phyloP scores from a whole-genome alignment of 495 filamentous ascomycete species.

The Geopyxis carbonaria region DNA sequence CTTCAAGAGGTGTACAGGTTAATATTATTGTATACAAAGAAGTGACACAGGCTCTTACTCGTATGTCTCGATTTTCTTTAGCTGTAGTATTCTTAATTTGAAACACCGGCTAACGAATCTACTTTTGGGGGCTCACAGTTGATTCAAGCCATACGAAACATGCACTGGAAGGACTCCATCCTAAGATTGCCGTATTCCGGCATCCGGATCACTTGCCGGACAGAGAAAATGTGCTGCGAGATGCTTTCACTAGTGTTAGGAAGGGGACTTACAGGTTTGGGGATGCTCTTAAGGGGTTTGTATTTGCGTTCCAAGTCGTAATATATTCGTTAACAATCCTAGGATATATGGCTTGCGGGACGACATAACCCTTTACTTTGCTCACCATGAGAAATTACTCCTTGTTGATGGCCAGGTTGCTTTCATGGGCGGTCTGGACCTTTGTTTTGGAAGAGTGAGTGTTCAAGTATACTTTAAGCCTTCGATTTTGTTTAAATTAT shows the following conservation, averaged over 20 bases:
- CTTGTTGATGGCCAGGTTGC: slow-evolving; percentile 54
- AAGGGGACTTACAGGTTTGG: slow-evolving; percentile 31
- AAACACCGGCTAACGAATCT: slow-evolving; percentile 28
- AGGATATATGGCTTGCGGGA: slow-evolving; percentile 61
- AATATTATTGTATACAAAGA: slow-evolving; percentile 96
- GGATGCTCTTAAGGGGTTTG: slow-evolving; percentile 18
- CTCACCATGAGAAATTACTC: slow-evolving; percentile 89
- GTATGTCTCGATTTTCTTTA: slow-evolving; percentile 37
- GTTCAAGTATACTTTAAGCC: background rate
- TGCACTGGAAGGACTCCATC: slow-evolving; percentile 56
- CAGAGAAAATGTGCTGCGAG: slow-evolving; percentile 34
- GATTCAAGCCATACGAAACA: slow-evolving; percentile 77
- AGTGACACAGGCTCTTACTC: slow-evolving; percentile 65
- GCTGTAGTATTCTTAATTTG: slow-evolving; percentile 19
- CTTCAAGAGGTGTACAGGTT: slow-evolving; percentile 70
- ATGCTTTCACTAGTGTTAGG: slow-evolving; percentile 30
- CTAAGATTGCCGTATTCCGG: slow-evolving; percentile 79
- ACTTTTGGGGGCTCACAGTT: slow-evolving; percentile 39
- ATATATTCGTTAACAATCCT: too few relatives aligned
- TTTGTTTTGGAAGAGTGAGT: slow-evolving; percentile 39
- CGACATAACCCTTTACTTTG: slow-evolving; percentile 79
- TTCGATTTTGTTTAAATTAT: background rate
- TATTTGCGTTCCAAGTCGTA: background rate
- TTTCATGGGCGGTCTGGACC: slow-evolving; percentile 78
- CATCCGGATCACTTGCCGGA: slow-evolving; percentile 82